Percentiles rank a stretch among this genome's conserved stretches.
These are phyloP conservation scores for Emergomyces orientalis DNA, from an alignment of 2,329 filamentous ascomycete genomes.

Conservation along the genomic window DNA sequence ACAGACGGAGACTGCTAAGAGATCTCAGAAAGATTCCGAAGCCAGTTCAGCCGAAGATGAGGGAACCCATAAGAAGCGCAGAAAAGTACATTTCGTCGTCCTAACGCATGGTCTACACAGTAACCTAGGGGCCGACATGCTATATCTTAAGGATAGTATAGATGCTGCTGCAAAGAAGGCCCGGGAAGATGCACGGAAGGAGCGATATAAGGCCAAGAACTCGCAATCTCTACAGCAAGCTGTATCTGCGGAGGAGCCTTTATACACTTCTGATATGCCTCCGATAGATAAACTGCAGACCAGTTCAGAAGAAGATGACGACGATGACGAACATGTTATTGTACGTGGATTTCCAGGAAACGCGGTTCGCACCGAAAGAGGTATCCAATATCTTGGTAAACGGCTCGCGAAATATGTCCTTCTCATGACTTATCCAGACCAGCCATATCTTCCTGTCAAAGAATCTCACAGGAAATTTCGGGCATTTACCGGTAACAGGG, in stretches of 20 bases:
- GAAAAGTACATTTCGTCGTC: constrained; percentile 82
- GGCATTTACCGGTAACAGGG: constrained; percentile 38
- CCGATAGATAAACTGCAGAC: constrained; percentile 9
- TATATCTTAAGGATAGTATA: constrained; percentile 95
- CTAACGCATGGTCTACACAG: constrained; percentile 92
- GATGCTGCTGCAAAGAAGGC: constrained; percentile 71
- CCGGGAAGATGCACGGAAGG: constrained; percentile 56
- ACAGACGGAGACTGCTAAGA: constrained; percentile 17
- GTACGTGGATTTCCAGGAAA: constrained; percentile 87
- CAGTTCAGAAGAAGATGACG: constrained; percentile 19
- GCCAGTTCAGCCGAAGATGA: constrained; percentile 14
- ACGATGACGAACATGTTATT: constrained; percentile 59
- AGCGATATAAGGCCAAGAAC: constrained; percentile 34
- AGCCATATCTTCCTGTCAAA: constrained; percentile 68
- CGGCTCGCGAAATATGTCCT: constrained; percentile 85
- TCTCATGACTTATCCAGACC: constrained; percentile 84
- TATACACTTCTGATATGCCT: constrained; percentile 7
- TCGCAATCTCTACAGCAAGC: constrained; percentile 12
- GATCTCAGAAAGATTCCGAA: constrained; percentile 17
- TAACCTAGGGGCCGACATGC: constrained; percentile 91
- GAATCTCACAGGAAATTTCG: constrained; percentile 44
- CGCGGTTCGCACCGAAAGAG: constrained; percentile 80
- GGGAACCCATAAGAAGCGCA: constrained; percentile 46
- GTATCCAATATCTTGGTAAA: constrained; percentile 95
- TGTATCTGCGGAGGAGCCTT: neutral